Percentiles rank a stretch among this genome's conserved stretches.
These are phyloP conservation scores for Teunomyces aglyptinius DNA, from an alignment of 805 yeast species.

Conservation along the genomic window DNA sequence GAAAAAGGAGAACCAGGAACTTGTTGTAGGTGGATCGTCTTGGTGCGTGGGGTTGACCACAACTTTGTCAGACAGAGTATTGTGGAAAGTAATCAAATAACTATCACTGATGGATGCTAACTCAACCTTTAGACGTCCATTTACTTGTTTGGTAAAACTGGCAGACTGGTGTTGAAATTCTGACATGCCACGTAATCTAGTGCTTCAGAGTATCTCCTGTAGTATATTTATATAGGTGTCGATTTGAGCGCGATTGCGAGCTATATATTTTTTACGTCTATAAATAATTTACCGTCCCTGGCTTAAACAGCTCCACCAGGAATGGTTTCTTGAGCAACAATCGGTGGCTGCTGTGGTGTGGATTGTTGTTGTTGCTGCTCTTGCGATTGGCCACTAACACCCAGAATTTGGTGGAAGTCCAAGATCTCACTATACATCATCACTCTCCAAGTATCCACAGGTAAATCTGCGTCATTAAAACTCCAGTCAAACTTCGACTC, in stretches of 20 bases:
- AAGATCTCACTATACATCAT: conserved; percentile 98
- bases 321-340: not conserved
- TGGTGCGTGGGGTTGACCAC: conserved; percentile 12
- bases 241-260: not conserved
- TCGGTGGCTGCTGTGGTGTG: not conserved
- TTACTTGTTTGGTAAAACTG: conserved; percentile 16
- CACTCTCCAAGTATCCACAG: conserved; percentile 97
- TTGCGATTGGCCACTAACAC: conserved; percentile 15
- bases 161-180: not conserved
- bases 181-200: not conserved
- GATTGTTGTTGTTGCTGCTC: conserved; percentile 4
- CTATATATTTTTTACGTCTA: not conserved
- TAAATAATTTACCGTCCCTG: not conserved
- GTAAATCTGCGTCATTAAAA: conserved; percentile 95
- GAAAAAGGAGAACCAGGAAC: conserved; percentile 8
- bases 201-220: no score
- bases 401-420: conserved; percentile 91
- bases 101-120: conserved; percentile 6
- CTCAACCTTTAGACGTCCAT: conserved; percentile 19
- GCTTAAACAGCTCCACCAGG: not conserved
- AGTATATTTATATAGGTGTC: not conserved
- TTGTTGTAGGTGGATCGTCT: not conserved
- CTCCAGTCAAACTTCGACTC: conserved; percentile 95
- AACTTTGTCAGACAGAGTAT: conserved; percentile 15
- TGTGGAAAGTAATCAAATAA: conserved; percentile 14